Base-by-base conservation (phyloP, 2,329 filamentous ascomycete species). In the Aureobasidium uvarum region DNA sequence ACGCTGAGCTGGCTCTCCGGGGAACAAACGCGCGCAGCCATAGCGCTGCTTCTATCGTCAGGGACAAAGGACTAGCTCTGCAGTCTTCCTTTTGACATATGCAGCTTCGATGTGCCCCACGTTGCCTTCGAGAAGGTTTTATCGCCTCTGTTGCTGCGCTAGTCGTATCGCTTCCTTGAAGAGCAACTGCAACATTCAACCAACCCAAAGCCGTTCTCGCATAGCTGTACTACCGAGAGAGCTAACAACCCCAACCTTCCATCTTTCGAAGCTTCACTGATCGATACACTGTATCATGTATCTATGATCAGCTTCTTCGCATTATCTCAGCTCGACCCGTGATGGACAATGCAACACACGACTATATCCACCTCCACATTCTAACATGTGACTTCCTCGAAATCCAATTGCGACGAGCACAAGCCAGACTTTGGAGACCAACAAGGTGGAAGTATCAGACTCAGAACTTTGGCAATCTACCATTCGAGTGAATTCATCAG, bases 61-160 rank as follows among this genome's bases (percentile, higher is more conserved):
- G 43, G 43, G 58, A 62, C 58, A 25, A 28, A 33, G 43, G 41
- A 41, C 45, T 62, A 62, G 58, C 43, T 50, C 58, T 62, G 43
- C 58, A 51, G 31, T 62, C 45, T 62, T 62, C 33, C 58, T 62
- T 51, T 51, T 50, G 58, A 62, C 58, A 62, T 31, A 23, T 62
- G 58, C 45, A 51, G 33, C 58, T 62, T 51, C 33, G 28, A 2
- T 8, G 16, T 48, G 33, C 45, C 58, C 38, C 36, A 62, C 33
- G 16, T n/a, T 18, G n/a, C 20, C 25, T 31, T 51, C 25, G 41
- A 62, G 58, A 39, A 51, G 20, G 10, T 38, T 11, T 51, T 23
- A 10, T 23, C 20, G 58, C 16, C 23, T 13, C 20, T 14, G 33
- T 51, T 31, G 25, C 25, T 31, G 48, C 48, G 28, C 28, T 51